phyloP scores from a whole-genome alignment of 2,329 filamentous ascomycete species.

The Mycogone perniciosa region DNA sequence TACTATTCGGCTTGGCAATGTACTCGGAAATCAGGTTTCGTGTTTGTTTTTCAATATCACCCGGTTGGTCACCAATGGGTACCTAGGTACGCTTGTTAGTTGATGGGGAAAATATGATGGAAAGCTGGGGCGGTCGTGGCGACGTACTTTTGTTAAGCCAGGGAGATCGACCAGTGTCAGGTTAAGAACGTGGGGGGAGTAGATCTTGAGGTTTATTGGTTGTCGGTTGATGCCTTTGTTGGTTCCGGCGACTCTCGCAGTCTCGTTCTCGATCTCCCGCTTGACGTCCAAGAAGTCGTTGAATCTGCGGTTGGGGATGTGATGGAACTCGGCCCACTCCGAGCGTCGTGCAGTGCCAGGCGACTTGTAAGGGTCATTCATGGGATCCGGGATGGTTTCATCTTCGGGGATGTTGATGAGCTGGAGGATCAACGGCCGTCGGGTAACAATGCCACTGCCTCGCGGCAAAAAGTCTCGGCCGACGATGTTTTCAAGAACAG shows the following conservation, averaged over 20 bases:
- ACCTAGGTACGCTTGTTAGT: slow-evolving; percentile 47
- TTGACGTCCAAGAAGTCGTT: slow-evolving; percentile 91
- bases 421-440: slow-evolving; percentile 89
- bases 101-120: slow-evolving; percentile 4
- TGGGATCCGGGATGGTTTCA: slow-evolving; percentile 56
- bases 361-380: slow-evolving; percentile 67
- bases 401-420: slow-evolving; percentile 93
- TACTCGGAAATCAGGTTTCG: slow-evolving; percentile 95
- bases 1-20: slow-evolving; percentile 98
- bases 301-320: slow-evolving; percentile 82
- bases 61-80: slow-evolving; percentile 93
- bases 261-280: slow-evolving; percentile 95
- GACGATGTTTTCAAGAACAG: slow-evolving; percentile 97
- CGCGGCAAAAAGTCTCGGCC: slow-evolving; percentile 94
- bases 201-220: slow-evolving; percentile 97
- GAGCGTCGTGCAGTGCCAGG: slow-evolving; percentile 60
- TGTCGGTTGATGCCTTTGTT: slow-evolving; percentile 98
- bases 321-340: slow-evolving; percentile 93
- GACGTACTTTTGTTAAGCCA: slow-evolving; percentile 78
- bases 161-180: slow-evolving; percentile 94
- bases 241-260: slow-evolving; percentile 79
- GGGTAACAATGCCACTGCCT: slow-evolving; percentile 93
- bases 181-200: slow-evolving; percentile 93
- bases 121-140: not conserved
- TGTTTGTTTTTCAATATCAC: slow-evolving; percentile 98